Evolutionary conservation across 2,329 filamentous ascomycete species (phyloP), one percentile per base, ranked within the genome.

Genomic region (Mycosphaerella arachidis): DNA sequence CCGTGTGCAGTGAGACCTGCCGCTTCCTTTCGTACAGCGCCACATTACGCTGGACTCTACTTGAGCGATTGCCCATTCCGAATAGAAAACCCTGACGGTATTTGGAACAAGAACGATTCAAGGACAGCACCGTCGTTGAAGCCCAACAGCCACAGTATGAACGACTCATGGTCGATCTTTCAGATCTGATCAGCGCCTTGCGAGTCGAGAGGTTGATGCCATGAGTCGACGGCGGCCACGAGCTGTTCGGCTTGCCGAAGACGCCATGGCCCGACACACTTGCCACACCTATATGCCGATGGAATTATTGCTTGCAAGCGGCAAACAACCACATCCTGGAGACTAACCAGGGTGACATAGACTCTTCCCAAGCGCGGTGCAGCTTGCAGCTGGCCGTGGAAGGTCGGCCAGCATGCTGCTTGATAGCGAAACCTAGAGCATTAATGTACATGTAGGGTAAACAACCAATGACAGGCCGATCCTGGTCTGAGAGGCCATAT

Each of bases 401-500:
- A 29, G n/a, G n/a, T 56, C n/a, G 54, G 43, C 43, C 18, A 56
- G 24, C 7, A 56, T 56, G 29, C 13, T 29, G 54, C 54, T 24
- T 56, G 54, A 56, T 27, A 24, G 16, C 54, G 33, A 31, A 48
- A 33, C 27, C 45, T 35, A 56, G 30, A 29, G 54, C 45, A 48
- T 35, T 48, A 16, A n/a, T 20, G 53, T n/a, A 55, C 37, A 40
- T 55, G 37, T 24, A 43, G 24, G 20, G 27, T 18, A 20, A 20
- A 16, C n/a, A n/a, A 35, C 33, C 52, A 37, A 58, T 59, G 54
- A 46, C 56, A 61, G 54, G 58, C 56, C 51, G 35, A 61, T 58
- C 54, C 63, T 61, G 51, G 63, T 40, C 48, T 37, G 45, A 57
- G 31, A 50, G 20, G n/a, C 40, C 40, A 59, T 30, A 48, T 43